Conservation (phyloP, 2,329 filamentous ascomycete genomes). For the Botryosphaeria agaves region DNA sequence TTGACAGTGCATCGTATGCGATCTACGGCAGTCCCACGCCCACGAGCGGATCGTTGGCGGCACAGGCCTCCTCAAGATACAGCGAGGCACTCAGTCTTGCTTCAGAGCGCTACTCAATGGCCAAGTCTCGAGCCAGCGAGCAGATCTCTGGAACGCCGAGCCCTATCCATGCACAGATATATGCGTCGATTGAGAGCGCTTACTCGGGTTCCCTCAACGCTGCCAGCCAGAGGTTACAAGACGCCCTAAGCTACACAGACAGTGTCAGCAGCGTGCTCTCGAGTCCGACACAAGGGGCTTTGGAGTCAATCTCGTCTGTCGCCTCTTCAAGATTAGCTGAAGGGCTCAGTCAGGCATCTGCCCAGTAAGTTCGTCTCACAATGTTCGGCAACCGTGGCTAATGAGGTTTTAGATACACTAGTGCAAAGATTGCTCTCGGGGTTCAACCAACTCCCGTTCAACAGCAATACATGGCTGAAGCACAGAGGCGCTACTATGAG, state of each 20-base stretch:
- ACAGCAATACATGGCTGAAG: slow-evolving; percentile 37
- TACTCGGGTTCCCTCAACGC: slow-evolving; percentile 48
- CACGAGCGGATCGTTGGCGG: slow-evolving; percentile 25
- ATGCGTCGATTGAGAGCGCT: slow-evolving; percentile 49
- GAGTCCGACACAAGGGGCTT: slow-evolving; percentile 26
- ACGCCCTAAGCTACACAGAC: slow-evolving; percentile 37
- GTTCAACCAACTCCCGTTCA: slow-evolving; percentile 41
- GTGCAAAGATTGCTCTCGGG: slow-evolving; percentile 47
- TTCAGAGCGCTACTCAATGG: slow-evolving; percentile 49
- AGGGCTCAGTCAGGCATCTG: slow-evolving; percentile 51
- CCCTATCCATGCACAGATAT: slow-evolving; percentile 50
- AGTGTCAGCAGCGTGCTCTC: slow-evolving; percentile 12
- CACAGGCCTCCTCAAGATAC: slow-evolving; percentile 39
- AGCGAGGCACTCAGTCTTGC: slow-evolving; percentile 47
- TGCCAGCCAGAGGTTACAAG: slow-evolving; percentile 41
- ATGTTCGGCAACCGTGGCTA: background rate
- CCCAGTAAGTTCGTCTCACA: slow-evolving; percentile 27
- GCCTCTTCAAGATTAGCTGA: slow-evolving; percentile 54
- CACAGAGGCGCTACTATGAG: slow-evolving; percentile 57
- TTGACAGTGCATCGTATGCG: slow-evolving; percentile 31
- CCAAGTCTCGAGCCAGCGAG: slow-evolving; percentile 47
- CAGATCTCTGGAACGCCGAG: slow-evolving; percentile 52
- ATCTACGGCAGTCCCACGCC: slow-evolving; percentile 35
- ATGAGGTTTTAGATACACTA: slow-evolving; percentile 30
- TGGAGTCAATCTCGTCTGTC: slow-evolving; percentile 45